Conservation (phyloP, 768 basidiomycete species). For the Serendipita sp. region DNA sequence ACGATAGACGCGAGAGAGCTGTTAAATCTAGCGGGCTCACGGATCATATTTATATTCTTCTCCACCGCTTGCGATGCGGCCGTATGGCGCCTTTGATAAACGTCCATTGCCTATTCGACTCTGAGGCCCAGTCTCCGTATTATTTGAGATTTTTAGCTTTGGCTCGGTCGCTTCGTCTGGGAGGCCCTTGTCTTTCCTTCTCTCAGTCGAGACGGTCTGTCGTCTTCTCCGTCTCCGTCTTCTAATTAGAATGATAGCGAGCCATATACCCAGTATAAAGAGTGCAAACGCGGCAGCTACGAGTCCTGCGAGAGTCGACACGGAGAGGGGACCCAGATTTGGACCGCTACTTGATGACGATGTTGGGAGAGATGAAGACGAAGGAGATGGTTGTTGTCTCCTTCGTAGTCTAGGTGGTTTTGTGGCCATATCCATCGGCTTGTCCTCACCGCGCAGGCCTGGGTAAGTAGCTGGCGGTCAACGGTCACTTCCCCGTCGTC, state of each 20-base stretch:
- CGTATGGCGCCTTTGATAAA: not conserved
- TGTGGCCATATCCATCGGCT: not conserved
- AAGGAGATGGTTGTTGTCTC: not conserved
- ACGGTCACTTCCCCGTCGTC: not conserved
- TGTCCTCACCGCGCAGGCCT: not conserved
- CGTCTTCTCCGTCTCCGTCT: not conserved
- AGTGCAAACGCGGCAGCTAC: slow-evolving; percentile 3
- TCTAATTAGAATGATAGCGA: not conserved
- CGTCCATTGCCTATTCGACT: not conserved
- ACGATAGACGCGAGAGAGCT: not conserved
- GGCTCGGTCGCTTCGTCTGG: not conserved
- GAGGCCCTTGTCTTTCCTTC: not conserved
- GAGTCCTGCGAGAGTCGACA: not conserved
- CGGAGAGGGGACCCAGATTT: not conserved
- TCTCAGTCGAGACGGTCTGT: not conserved
- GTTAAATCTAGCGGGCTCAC: not conserved
- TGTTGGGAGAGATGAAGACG: not conserved
- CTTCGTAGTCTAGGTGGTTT: not conserved
- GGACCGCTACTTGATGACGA: not conserved
- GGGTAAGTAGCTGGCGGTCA: not conserved
- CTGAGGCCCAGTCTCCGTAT: not conserved
- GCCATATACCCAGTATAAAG: not conserved
- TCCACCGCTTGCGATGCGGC: not conserved
- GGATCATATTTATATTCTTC: not conserved
- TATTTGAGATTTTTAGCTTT: not conserved